phyloP scores from a whole-genome alignment of 495 filamentous ascomycete species.

The Ascobolus immersus region DNA sequence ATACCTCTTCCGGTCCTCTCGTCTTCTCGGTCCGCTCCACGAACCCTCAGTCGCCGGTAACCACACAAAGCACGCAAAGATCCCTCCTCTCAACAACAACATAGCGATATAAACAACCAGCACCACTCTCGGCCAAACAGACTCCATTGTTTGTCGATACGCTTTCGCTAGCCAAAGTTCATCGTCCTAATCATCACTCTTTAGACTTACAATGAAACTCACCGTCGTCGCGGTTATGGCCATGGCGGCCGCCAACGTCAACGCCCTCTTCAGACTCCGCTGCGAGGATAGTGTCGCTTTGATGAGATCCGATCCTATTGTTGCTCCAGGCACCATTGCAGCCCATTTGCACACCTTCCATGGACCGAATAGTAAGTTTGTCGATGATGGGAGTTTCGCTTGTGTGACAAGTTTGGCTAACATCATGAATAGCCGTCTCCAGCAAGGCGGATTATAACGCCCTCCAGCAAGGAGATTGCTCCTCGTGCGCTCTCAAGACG shows the following conservation, averaged over 20 bases:
- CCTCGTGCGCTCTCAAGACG: conserved; percentile 34
- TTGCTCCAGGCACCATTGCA: conserved; percentile 30
- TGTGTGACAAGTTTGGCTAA: neutral
- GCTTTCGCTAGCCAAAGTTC: too few relatives aligned
- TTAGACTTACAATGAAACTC: too few relatives aligned
- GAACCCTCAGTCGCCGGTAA: too few relatives aligned
- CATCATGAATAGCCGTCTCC: conserved; percentile 21
- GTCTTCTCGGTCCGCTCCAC: too few relatives aligned
- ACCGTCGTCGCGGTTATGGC: conserved; percentile 4
- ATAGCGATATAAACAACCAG: too few relatives aligned
- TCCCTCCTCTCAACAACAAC: too few relatives aligned
- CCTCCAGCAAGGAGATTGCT: conserved; percentile 30
- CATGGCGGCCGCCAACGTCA: conserved; percentile 14
- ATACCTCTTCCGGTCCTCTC: too few relatives aligned
- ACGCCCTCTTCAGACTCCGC: conserved; percentile 71
- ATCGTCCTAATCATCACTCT: too few relatives aligned
- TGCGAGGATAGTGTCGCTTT: conserved; percentile 28
- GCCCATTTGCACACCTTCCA: conserved; percentile 49
- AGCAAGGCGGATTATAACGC: conserved; percentile 21
- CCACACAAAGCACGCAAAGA: too few relatives aligned
- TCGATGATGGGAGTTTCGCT: neutral
- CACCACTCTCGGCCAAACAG: too few relatives aligned
- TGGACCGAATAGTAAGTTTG: conserved; percentile 29
- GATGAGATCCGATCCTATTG: conserved; percentile 46
- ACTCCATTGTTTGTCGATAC: too few relatives aligned